A percentile compares a stretch with the other conserved stretches of the same genome.
These are phyloP conservation scores for Elasticomyces elasticus DNA, from an alignment of 495 filamentous ascomycete species.

Conservation along the genomic window DNA sequence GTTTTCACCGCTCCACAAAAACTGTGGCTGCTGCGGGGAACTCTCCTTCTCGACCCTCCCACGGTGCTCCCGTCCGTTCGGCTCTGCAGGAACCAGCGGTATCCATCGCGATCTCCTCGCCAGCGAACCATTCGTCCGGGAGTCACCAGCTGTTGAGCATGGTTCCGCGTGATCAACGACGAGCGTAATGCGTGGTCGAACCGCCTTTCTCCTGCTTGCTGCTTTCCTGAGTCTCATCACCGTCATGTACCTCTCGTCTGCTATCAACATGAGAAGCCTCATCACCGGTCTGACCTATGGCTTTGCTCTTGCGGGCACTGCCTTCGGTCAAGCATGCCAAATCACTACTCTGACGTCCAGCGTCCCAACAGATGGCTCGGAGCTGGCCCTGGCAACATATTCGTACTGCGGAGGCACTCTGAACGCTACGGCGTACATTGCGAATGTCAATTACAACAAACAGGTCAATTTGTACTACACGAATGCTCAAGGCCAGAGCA, in stretches of 20 bases:
- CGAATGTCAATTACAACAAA: conserved; percentile 23
- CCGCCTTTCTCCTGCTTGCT: not conserved
- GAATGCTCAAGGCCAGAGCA: conserved; percentile 18
- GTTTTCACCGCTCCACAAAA: too few relatives aligned
- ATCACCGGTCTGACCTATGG: not conserved
- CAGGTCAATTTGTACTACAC: conserved; percentile 22
- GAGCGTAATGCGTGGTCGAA: not conserved
- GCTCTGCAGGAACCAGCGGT: not conserved
- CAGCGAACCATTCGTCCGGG: not conserved
- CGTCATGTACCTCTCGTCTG: not conserved
- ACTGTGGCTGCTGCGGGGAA: not conserved
- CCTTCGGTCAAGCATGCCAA: conserved; percentile 12
- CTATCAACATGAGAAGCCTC: not conserved
- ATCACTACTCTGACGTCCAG: conserved; percentile 8
- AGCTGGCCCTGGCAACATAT: conserved; percentile 14
- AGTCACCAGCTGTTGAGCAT: not conserved
- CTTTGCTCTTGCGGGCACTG: not conserved
- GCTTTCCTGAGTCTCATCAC: not conserved
- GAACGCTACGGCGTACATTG: conserved; percentile 15
- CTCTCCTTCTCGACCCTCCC: not conserved
- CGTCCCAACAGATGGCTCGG: conserved; percentile 3
- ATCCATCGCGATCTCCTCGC: not conserved
- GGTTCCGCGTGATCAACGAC: not conserved
- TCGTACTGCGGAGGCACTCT: conserved; percentile 15
- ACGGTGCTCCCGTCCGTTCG: too few relatives aligned